phyloP scores from a whole-genome alignment of 164 flowering plant species.

The Vitis vinifera region DNA sequence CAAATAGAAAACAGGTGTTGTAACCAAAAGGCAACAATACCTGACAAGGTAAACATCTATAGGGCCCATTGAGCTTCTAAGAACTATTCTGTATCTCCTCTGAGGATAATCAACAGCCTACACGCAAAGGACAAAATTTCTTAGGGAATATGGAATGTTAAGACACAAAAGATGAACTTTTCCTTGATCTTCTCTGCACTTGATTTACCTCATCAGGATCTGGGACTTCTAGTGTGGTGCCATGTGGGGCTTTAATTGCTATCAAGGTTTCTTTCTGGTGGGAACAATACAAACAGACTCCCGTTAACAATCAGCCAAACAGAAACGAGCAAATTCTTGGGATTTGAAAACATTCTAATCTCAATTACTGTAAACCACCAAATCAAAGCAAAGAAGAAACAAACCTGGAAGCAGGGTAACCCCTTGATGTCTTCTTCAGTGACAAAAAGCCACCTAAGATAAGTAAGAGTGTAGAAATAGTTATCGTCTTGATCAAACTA shows the following conservation, averaged over 20 bases:
- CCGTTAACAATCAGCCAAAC: not conserved
- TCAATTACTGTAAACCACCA: not conserved
- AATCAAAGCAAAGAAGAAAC: not conserved
- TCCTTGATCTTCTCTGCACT: not conserved
- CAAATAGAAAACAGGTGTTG: not conserved
- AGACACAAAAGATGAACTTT: not conserved
- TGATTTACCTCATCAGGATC: conserved; percentile 82
- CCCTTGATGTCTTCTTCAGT: conserved; percentile 91
- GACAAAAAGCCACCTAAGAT: conserved; percentile 85
- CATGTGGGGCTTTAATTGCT: conserved; percentile 83
- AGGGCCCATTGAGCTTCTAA: conserved; percentile 97
- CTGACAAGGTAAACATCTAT: conserved; percentile 96
- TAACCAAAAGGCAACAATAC: conserved; percentile 31
- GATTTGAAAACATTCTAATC: not conserved
- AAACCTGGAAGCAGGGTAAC: conserved; percentile 90
- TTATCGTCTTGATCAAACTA: not conserved
- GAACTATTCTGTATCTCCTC: conserved; percentile 88
- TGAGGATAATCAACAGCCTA: conserved; percentile 93
- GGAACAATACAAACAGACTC: conserved; percentile 10
- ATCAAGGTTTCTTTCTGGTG: conserved; percentile 75
- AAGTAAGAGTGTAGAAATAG: not conserved
- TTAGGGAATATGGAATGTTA: not conserved
- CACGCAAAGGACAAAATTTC: not conserved
- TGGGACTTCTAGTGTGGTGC: conserved; percentile 76
- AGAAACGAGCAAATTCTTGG: not conserved